Base-by-base conservation (phyloP, 306 rosid species). In the Cucurbita maxima region DNA sequence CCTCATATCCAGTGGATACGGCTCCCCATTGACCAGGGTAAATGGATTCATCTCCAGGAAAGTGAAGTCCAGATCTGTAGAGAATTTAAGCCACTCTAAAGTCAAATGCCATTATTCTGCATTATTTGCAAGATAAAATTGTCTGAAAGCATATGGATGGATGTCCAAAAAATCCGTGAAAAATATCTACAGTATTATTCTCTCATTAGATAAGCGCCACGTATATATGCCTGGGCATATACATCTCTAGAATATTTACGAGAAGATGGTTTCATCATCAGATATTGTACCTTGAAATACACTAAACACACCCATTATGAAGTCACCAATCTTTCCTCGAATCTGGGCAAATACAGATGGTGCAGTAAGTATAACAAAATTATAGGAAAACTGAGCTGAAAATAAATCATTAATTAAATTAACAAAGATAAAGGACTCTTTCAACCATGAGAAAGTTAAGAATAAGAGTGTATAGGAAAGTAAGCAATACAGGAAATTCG, bases 41-140 rank as follows among this genome's bases (percentile, higher is more conserved):
- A 91, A 91, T 2, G 97, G 97, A 76, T 89, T 91, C 96, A 91
- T 86, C 89, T 91, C 97, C 50, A 91, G 81, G 63, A 91, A 89
- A 80, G 80, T 87, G 82, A 89, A 89, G 82, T 91, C 96, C 82
- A 91, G 81, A 83, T 91, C 97, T 91, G 76, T 79, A 15, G 76
- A 66, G 41, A 58, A 81, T 52, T 61, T 72, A 76, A 19, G 22
- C 5, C 50, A 44, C 18, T 25, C 22, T 50, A 13, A 18, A 74
- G 70, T 48, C 48, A 55, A 40, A 54, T 60, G 19, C 40, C 43
- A 38, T 52, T 16, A 67, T 43, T 25, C 19, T 67, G 53, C 53
- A 67, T 47, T 44, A 38, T 44, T 67, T 22, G 56, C 15, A n/a
- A 30, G 37, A 20, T 6, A 43, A 44, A 44, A 22, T 20, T 44